phyloP scores from a whole-genome alignment of 345 rosid genomes.

The Salix caprea region DNA sequence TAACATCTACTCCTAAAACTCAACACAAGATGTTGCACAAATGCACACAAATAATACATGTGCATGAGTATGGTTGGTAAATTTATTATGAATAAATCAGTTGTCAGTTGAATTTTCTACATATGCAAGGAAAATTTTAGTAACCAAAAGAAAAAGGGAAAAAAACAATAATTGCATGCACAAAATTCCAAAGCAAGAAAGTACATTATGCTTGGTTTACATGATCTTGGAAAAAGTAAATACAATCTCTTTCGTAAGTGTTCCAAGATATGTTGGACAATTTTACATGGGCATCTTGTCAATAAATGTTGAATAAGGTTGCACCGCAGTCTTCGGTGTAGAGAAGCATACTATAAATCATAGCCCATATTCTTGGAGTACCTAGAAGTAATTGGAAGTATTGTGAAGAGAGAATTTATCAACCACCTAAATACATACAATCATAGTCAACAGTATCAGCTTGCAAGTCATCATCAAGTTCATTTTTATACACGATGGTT shows the following conservation, averaged over 20 bases:
- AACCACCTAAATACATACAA: background rate
- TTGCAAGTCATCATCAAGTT: background rate
- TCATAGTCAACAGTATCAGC: background rate
- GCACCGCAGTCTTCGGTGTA: background rate
- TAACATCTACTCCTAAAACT: background rate
- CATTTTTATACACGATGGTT: background rate
- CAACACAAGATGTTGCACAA: background rate
- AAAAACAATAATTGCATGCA: background rate
- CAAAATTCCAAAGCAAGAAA: background rate
- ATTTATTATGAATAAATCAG: background rate
- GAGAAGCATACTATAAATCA: background rate
- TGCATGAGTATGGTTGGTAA: background rate
- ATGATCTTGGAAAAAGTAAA: background rate
- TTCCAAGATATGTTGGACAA: background rate
- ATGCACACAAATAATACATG: background rate
- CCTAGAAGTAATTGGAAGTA: background rate
- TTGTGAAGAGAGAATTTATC: background rate
- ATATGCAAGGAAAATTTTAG: background rate
- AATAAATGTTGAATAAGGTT: slow-evolving; percentile 2
- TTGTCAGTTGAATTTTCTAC: background rate
- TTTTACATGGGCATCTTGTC: background rate
- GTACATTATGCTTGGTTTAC: background rate
- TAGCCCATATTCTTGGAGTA: background rate
- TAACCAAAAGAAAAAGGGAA: background rate
- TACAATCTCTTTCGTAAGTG: background rate